Percentiles rank a stretch among this genome's conserved stretches.
Conservation (phyloP, 441 rosid species). For the Viola pubescens region DNA sequence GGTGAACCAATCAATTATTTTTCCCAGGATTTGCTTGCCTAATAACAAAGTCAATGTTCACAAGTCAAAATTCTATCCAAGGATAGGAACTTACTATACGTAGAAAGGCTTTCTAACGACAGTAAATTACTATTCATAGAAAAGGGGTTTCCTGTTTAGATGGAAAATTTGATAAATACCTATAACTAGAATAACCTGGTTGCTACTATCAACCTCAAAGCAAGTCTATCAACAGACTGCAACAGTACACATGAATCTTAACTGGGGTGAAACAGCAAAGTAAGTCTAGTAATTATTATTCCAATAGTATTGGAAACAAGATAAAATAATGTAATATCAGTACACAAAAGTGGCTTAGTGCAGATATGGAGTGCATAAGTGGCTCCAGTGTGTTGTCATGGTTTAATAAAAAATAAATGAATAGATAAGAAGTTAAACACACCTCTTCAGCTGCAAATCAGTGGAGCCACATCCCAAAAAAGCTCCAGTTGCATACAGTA, state of each 20-base stretch:
- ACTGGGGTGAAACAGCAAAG: neutral
- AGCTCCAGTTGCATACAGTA: conserved; percentile 7
- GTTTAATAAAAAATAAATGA: neutral
- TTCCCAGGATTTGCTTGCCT: neutral
- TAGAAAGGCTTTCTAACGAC: no score
- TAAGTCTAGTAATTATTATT: neutral
- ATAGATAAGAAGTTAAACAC: neutral
- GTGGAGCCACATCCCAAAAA: conserved; percentile 1
- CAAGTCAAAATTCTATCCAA: neutral
- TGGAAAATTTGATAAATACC: neutral
- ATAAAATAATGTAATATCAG: no score
- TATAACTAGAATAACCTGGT: no score
- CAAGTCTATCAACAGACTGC: neutral
- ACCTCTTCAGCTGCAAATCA: conserved; percentile 8
- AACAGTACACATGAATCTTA: neutral
- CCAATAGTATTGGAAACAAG: no score
- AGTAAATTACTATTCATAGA: no score
- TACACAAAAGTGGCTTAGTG: neutral
- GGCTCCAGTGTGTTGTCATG: neutral
- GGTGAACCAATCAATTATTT: neutral
- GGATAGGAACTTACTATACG: no score
- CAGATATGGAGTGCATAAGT: neutral
- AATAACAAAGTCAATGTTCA: neutral
- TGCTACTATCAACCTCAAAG: no score
- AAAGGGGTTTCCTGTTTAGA: no score